These are phyloP conservation scores for Blastobotrys robertii DNA, from an alignment of 805 yeast genomes.

Conservation along the genomic window DNA sequence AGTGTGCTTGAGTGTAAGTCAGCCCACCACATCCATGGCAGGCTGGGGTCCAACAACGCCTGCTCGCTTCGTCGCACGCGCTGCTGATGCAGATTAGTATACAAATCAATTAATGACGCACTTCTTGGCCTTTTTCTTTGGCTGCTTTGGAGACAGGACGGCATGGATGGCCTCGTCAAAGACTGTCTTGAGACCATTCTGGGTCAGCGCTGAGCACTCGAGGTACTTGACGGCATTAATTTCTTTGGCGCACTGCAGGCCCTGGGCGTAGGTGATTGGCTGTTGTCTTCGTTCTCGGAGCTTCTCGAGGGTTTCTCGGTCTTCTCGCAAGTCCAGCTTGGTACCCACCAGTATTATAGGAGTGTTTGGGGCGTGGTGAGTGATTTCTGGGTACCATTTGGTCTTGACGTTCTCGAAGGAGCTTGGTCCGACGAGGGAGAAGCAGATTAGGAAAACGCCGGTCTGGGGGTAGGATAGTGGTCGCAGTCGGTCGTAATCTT, in stretches of 20 bases:
- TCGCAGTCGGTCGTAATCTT: conserved; percentile 80
- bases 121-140: conserved; percentile 38
- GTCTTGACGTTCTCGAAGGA: conserved; percentile 72
- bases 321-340: conserved; percentile 79
- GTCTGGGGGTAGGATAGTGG: conserved; percentile 91
- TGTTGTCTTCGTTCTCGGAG: conserved; percentile 50
- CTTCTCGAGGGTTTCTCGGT: conserved; percentile 56
- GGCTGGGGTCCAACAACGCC: too few relatives aligned
- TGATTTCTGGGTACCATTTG: conserved; percentile 80
- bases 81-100: too few relatives aligned
- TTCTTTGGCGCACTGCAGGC: conserved; percentile 55
- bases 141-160: conserved; percentile 35
- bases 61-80: too few relatives aligned
- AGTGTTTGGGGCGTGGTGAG: conserved; percentile 68
- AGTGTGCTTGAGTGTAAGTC: too few relatives aligned
- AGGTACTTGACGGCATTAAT: conserved; percentile 63
- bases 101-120: conserved; percentile 36
- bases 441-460: conserved; percentile 77
- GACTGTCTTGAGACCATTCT: conserved; percentile 73
- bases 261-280: conserved; percentile 57
- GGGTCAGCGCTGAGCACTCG: conserved; percentile 89
- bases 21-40: too few relatives aligned
- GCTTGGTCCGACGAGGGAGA: conserved; percentile 71
- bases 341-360: conserved; percentile 75
- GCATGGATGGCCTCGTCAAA: conserved; percentile 74